A percentile compares a stretch with the other conserved stretches of the same genome.
These are phyloP conservation scores for Quercus engelmannii DNA, from an alignment of 306 rosid species.

Conservation along the genomic window DNA sequence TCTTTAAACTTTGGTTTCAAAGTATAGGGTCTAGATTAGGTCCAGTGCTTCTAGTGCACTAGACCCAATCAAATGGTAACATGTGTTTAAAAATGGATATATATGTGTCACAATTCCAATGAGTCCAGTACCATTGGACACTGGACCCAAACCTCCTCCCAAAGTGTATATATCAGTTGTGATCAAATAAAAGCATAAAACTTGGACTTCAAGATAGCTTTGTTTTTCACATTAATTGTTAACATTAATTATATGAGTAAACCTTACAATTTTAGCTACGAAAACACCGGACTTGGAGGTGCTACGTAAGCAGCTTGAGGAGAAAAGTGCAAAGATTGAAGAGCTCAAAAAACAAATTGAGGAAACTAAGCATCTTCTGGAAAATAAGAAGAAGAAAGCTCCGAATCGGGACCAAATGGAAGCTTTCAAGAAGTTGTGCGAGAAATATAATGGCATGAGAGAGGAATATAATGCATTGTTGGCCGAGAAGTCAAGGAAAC, in stretches of 20 bases:
- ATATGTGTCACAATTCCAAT: no score
- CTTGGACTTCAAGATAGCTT: background rate
- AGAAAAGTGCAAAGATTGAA: conserved; percentile 33
- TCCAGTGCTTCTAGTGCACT: no score
- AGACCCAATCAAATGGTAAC: no score
- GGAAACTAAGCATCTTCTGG: conserved; percentile 37
- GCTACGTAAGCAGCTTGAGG: conserved; percentile 39
- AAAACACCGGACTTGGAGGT: conserved; percentile 31
- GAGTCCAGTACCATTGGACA: no score
- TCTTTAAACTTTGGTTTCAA: no score
- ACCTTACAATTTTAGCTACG: background rate
- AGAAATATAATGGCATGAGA: conserved; percentile 38
- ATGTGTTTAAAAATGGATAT: no score
- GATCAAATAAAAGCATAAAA: background rate
- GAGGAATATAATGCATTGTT: conserved; percentile 46
- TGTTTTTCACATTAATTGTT: background rate
- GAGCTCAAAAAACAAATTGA: conserved; percentile 48
- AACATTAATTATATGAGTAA: background rate
- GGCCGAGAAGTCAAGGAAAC: conserved; percentile 26
- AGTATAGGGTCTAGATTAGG: no score
- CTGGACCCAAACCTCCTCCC: no score
- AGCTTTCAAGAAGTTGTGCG: conserved; percentile 28
- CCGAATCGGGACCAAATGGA: conserved; percentile 30
- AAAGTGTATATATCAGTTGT: background rate
- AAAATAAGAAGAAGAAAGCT: conserved; percentile 17